These are phyloP conservation scores for Monilinia fructigena DNA, from an alignment of 2,329 filamentous ascomycete species.

Conservation along the genomic window DNA sequence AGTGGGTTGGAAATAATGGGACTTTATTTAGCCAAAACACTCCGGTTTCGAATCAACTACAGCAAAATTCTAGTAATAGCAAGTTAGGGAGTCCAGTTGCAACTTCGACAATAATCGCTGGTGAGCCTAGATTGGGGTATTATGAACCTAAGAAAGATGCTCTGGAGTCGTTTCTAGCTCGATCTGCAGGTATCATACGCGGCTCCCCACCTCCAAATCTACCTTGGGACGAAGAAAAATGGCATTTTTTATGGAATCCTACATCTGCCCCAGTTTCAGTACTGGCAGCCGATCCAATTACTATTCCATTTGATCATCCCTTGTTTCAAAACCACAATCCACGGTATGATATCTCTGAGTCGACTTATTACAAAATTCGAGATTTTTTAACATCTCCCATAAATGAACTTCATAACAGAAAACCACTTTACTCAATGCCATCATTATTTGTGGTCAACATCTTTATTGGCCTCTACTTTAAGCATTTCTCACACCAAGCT, in stretches of 20 bases:
- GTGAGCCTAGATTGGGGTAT: neutral
- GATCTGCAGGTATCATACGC: slow-evolving; percentile 19
- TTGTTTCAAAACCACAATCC: slow-evolving; percentile 29
- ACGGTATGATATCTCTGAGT: slow-evolving; percentile 33
- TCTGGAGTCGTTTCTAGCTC: neutral
- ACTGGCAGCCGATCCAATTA: slow-evolving; percentile 28
- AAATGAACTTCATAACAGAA: slow-evolving; percentile 2
- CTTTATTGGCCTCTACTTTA: slow-evolving; percentile 35
- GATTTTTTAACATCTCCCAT: slow-evolving; percentile 11
- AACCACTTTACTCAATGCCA: slow-evolving; percentile 28
- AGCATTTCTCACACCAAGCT: slow-evolving; percentile 34
- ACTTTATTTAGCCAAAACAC: slow-evolving; percentile 22
- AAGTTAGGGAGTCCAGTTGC: slow-evolving; percentile 1
- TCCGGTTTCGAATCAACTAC: slow-evolving; percentile 2
- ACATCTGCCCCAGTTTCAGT: slow-evolving; percentile 23
- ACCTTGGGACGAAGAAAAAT: slow-evolving; percentile 32
- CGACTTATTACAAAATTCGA: slow-evolving; percentile 22
- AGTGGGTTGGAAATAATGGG: slow-evolving; percentile 24
- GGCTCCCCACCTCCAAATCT: slow-evolving; percentile 29
- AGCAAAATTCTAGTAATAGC: neutral
- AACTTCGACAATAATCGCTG: neutral
- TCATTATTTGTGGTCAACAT: slow-evolving; percentile 31
- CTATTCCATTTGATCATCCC: slow-evolving; percentile 27
- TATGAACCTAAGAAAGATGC: slow-evolving; percentile 1
- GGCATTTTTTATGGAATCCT: slow-evolving; percentile 34